These are phyloP conservation scores for Talaromyces sp. DNA, from an alignment of 2,329 filamentous ascomycete genomes.

Conservation along the genomic window DNA sequence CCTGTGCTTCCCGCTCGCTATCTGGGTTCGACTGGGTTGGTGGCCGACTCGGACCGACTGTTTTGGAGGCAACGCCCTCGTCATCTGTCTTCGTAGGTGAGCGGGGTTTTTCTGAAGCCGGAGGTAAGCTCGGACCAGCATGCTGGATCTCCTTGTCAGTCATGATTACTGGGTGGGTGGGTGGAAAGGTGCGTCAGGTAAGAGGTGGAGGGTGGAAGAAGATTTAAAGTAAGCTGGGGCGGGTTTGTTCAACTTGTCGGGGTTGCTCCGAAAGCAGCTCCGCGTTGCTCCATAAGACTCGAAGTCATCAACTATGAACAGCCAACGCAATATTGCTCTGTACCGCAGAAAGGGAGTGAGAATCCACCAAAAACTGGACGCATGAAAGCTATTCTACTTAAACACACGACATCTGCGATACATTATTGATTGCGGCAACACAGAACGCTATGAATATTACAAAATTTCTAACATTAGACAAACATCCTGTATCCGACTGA, in stretches of 20 bases:
- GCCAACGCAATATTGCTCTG: background rate
- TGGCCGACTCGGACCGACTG: slow-evolving; percentile 54
- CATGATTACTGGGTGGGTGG: background rate
- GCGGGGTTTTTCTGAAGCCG: background rate
- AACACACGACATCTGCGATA: background rate
- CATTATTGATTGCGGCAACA: background rate
- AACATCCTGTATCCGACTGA: background rate
- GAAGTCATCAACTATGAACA: background rate
- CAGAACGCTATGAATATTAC: background rate
- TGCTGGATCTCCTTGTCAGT: background rate
- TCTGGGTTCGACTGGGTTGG: slow-evolving; percentile 36
- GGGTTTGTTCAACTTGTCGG: background rate
- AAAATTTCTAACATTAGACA: background rate
- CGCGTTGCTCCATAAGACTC: background rate
- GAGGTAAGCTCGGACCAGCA: background rate
- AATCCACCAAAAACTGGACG: background rate
- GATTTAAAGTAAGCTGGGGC: background rate
- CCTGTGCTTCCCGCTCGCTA: slow-evolving; percentile 23
- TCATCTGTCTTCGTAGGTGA: background rate
- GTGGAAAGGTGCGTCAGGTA: background rate
- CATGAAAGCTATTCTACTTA: background rate
- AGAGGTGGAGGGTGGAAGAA: background rate
- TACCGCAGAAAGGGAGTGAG: background rate
- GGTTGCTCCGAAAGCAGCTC: background rate
- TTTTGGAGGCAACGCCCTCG: slow-evolving; percentile 26